These are phyloP conservation scores for Planoprotostelium fungivorum DNA, from an alignment of 78 protist species.

Conservation along the genomic window DNA sequence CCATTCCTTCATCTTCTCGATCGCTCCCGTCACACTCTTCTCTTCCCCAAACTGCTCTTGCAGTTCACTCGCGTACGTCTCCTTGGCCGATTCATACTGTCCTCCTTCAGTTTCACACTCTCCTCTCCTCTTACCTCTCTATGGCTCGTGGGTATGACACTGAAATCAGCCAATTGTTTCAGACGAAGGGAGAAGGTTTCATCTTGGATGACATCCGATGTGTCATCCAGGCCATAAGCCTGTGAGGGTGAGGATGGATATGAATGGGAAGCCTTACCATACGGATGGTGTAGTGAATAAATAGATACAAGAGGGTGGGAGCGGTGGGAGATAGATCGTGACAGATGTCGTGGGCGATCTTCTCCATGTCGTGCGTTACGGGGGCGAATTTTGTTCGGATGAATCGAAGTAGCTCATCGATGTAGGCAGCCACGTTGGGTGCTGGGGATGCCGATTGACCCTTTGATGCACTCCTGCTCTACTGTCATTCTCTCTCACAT, in stretches of 20 bases:
- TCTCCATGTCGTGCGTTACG: neutral
- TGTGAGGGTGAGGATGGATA: too few species aligned
- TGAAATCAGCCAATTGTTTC: neutral
- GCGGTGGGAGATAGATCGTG: neutral
- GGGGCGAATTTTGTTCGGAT: neutral
- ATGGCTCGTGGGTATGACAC: neutral
- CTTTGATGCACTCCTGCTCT: neutral
- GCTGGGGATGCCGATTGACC: too few species aligned
- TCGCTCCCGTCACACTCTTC: neutral
- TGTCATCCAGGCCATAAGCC: neutral
- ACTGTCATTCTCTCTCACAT: too few species aligned
- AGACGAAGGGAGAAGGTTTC: neutral
- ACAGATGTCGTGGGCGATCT: neutral
- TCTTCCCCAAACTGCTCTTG: neutral
- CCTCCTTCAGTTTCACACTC: neutral
- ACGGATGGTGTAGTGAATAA: too few species aligned
- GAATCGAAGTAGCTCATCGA: neutral
- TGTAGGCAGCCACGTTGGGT: neutral
- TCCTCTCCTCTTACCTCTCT: neutral
- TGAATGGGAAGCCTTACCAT: too few species aligned
- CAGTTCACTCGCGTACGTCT: neutral
- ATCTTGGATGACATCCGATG: neutral
- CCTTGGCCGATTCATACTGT: neutral
- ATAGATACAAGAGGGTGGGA: too few species aligned
- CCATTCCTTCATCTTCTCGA: neutral